A percentile compares a stretch with the other conserved stretches of the same genome.
phyloP scores from a whole-genome alignment of 192 early-diverging fungal species.

The Gonapodya sp. region DNA sequence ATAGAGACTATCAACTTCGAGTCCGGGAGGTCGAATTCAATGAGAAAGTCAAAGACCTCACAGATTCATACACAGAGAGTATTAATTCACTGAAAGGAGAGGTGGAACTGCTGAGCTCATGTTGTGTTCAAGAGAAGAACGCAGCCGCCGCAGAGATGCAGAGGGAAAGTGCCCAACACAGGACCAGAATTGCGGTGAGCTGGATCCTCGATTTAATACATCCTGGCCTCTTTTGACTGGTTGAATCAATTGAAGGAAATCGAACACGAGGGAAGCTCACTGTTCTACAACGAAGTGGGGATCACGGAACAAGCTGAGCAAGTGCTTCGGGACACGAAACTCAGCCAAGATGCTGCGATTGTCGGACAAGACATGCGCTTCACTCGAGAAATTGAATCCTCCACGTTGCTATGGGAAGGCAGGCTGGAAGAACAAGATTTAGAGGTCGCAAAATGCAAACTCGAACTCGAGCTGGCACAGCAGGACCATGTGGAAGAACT shows the following conservation, averaged over 20 bases:
- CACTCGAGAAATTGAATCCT: not conserved
- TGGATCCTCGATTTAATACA: no score
- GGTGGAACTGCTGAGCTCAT: slow-evolving; percentile 37
- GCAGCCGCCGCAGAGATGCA: slow-evolving; percentile 46
- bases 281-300: not conserved
- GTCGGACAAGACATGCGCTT: not conserved
- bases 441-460: not conserved
- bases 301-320: not conserved
- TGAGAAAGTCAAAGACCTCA: slow-evolving; percentile 57
- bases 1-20: slow-evolving; percentile 55
- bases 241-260: not conserved
- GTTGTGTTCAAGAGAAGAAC: slow-evolving; percentile 53
- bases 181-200: not conserved
- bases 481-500: not conserved
- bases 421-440: not conserved
- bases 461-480: not conserved
- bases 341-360: not conserved
- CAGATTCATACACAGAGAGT: slow-evolving; percentile 53
- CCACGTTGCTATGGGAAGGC: not conserved
- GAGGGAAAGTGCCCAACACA: slow-evolving; percentile 40
- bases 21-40: slow-evolving; percentile 61
- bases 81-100: slow-evolving; percentile 53
- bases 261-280: not conserved
- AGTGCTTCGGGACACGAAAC: not conserved
- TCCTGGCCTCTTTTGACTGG: no score